Percentiles rank a stretch among this genome's conserved stretches.
These are phyloP conservation scores for Pyrus hybrid DNA, from an alignment of 331 rosid genomes.

Conservation along the genomic window DNA sequence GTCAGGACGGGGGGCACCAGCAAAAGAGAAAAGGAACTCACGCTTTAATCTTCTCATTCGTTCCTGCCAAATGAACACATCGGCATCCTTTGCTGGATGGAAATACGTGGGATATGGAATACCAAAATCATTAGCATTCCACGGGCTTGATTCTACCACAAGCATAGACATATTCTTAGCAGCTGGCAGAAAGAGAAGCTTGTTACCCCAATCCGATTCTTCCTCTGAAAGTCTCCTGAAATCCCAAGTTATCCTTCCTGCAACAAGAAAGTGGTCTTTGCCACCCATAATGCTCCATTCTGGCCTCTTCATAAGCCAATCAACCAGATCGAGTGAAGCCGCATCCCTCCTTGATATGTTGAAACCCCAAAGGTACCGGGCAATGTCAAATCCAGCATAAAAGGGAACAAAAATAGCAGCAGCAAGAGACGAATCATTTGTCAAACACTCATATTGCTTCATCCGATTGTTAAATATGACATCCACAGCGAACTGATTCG, in stretches of 20 bases:
- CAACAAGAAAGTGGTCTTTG: slow-evolving; percentile 83
- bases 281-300: slow-evolving; percentile 85
- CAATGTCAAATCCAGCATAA: slow-evolving; percentile 89
- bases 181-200: slow-evolving; percentile 80
- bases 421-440: slow-evolving; percentile 67
- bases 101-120: slow-evolving; percentile 91
- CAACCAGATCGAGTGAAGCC: slow-evolving; percentile 70
- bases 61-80: slow-evolving; percentile 71
- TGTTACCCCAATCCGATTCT: slow-evolving; percentile 77
- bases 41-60: slow-evolving; percentile 72
- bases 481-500: slow-evolving; percentile 88
- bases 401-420: slow-evolving; percentile 84
- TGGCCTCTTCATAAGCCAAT: slow-evolving; percentile 83
- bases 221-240: slow-evolving; percentile 64
- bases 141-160: slow-evolving; percentile 90
- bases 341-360: slow-evolving; percentile 71
- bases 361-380: slow-evolving; percentile 81
- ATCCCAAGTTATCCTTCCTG: slow-evolving; percentile 93
- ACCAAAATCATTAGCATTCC: slow-evolving; percentile 93
- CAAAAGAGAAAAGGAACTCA: slow-evolving; percentile 84
- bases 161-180: slow-evolving; percentile 96
- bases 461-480: slow-evolving; percentile 75
- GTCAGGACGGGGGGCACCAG: slow-evolving; percentile 92
- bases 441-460: slow-evolving; percentile 87
- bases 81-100: slow-evolving; percentile 85